These are phyloP conservation scores for Mucor velutinosus DNA, from an alignment of 371 early-diverging fungal genomes.

Conservation along the genomic window DNA sequence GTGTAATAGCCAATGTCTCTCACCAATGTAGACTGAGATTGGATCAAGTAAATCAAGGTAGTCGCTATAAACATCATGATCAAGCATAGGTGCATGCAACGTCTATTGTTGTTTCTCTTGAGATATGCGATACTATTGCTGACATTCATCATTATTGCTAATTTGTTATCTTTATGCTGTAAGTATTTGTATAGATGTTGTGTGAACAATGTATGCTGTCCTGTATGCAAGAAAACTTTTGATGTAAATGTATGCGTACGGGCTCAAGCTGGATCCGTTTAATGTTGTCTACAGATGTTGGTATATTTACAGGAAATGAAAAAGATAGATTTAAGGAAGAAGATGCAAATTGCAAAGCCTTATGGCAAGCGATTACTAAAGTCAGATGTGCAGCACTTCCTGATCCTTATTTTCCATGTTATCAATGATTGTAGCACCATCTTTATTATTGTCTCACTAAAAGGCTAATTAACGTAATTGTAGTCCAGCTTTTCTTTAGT, in stretches of 20 bases:
- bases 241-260: neutral
- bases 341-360: neutral
- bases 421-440: neutral
- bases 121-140: neutral
- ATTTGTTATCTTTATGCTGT: neutral
- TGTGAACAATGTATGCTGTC: neutral
- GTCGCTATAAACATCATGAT: neutral
- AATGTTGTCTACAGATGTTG: neutral
- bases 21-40: constrained; percentile 11
- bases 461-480: too few species aligned
- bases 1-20: constrained; percentile 36
- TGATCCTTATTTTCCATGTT: neutral
- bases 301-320: neutral
- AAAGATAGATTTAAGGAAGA: neutral
- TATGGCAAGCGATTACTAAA: neutral
- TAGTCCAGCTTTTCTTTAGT: too few species aligned
- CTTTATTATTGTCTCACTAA: neutral
- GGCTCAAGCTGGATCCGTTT: neutral
- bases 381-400: neutral
- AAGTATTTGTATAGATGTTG: neutral
- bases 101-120: neutral
- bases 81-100: neutral
- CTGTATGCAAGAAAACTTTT: neutral
- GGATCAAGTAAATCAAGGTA: neutral
- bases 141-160: neutral